A percentile compares a stretch with the other conserved stretches of the same genome.
These are phyloP conservation scores for Rhodofomes roseus DNA, from an alignment of 1,284 basidiomycete species.

Conservation along the genomic window DNA sequence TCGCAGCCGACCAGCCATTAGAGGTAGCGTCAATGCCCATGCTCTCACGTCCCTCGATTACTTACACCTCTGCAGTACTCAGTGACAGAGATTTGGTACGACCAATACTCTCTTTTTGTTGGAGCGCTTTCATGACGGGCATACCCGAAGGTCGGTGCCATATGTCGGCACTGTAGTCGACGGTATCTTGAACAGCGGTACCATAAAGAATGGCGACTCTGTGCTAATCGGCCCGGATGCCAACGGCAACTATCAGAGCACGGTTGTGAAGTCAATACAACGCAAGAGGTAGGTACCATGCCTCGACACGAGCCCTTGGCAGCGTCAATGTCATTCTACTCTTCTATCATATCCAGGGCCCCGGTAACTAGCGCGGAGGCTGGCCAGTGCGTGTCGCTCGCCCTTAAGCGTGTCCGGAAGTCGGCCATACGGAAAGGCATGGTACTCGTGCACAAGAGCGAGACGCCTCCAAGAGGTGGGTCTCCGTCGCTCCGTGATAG, in stretches of 20 bases:
- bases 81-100: conserved; percentile 69
- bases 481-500: background rate
- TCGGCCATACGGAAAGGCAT: conserved; percentile 90
- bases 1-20: conserved; percentile 80
- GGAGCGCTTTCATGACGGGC: too few relatives aligned
- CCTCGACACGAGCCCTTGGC: background rate
- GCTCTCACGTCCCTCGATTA: background rate
- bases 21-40: conserved; percentile 53
- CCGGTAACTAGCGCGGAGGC: conserved; percentile 85
- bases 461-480: conserved; percentile 73
- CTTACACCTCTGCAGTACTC: conserved; percentile 52
- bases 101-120: conserved; percentile 43
- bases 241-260: conserved; percentile 84
- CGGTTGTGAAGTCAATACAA: conserved; percentile 89
- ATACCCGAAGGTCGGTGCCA: conserved; percentile 65
- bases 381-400: conserved; percentile 93
- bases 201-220: conserved; percentile 74
- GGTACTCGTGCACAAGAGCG: conserved; percentile 83
- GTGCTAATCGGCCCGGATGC: conserved; percentile 91
- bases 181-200: conserved; percentile 82
- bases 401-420: conserved; percentile 85
- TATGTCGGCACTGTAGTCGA: conserved; percentile 96
- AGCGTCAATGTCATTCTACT: background rate
- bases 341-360: conserved; percentile 50
- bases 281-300: conserved; percentile 71